A percentile compares a stretch with the other conserved stretches of the same genome.
These are phyloP conservation scores for Syzygium malaccense DNA, from an alignment of 441 rosid species.

Conservation along the genomic window DNA sequence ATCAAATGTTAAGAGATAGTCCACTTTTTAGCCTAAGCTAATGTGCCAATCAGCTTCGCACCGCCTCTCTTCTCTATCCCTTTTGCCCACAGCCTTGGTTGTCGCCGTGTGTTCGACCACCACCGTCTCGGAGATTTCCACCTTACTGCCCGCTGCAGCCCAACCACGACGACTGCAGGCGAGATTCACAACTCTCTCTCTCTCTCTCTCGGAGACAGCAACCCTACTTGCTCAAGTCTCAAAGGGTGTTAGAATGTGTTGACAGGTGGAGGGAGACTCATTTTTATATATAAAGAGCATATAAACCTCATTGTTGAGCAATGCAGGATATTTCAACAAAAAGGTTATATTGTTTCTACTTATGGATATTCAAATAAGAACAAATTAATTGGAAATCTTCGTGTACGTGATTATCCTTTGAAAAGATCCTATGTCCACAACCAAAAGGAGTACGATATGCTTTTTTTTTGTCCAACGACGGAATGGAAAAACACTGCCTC, in stretches of 20 bases:
- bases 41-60: no score
- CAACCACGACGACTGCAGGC: no score
- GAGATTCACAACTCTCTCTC: no score
- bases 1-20: no score
- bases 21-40: no score
- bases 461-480: neutral
- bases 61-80: no score
- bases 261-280: neutral
- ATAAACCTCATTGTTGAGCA: no score
- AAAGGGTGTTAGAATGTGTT: neutral
- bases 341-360: neutral
- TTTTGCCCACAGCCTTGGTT: no score
- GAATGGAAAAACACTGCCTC: neutral
- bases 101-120: no score
- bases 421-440: neutral
- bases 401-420: neutral
- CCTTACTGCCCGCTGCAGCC: no score
- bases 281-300: no score
- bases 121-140: neutral
- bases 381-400: neutral
- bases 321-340: neutral
- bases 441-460: neutral
- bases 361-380: neutral
- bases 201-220: no score
- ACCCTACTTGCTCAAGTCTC: neutral